Evolutionary conservation across 345 rosid genomes (phyloP).

Genomic region (Diplotaxis tenuifolia): DNA sequence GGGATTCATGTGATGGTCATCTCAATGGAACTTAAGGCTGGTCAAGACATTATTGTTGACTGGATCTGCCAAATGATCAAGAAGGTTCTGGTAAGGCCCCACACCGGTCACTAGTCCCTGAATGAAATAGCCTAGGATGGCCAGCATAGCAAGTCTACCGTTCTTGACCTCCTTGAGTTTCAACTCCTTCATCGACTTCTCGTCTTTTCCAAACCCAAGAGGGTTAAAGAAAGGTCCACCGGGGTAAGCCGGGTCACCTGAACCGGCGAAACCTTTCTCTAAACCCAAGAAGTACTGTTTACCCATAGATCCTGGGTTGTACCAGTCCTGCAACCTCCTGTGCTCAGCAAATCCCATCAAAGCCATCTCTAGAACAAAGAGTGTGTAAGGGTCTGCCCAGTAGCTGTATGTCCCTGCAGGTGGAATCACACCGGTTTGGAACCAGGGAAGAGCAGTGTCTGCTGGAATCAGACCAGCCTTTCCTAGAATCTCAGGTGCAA

Average conservation of each 20-base stretch:
- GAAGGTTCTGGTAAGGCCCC: constrained; percentile 93
- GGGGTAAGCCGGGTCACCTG: constrained; percentile 81
- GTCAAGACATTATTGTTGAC: constrained; percentile 91
- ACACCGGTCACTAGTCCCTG: constrained; percentile 87
- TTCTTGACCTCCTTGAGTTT: constrained; percentile 97
- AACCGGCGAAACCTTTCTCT: constrained; percentile 81
- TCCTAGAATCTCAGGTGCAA: constrained; percentile 91
- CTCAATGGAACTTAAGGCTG: constrained; percentile 88
- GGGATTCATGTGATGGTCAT: neutral
- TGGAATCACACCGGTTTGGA: constrained; percentile 91
- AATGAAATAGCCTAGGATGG: constrained; percentile 72
- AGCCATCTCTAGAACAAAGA: constrained; percentile 94
- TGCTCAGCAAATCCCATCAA: constrained; percentile 98
- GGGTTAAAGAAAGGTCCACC: constrained; percentile 98
- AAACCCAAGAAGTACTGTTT: constrained; percentile 90
- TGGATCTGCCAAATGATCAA: constrained; percentile 93
- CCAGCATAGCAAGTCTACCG: constrained; percentile 89
- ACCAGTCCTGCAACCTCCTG: constrained; percentile 92
- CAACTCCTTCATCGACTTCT: constrained; percentile 81
- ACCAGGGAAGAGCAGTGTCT: constrained; percentile 96
- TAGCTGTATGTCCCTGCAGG: constrained; percentile 91
- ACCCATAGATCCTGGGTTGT: constrained; percentile 85
- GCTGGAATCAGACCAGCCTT: constrained; percentile 74
- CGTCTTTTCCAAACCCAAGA: constrained; percentile 84
- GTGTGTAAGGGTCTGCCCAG: constrained; percentile 94